Conservation (phyloP, 805 yeast species). For the Torulaspora franciscae region DNA sequence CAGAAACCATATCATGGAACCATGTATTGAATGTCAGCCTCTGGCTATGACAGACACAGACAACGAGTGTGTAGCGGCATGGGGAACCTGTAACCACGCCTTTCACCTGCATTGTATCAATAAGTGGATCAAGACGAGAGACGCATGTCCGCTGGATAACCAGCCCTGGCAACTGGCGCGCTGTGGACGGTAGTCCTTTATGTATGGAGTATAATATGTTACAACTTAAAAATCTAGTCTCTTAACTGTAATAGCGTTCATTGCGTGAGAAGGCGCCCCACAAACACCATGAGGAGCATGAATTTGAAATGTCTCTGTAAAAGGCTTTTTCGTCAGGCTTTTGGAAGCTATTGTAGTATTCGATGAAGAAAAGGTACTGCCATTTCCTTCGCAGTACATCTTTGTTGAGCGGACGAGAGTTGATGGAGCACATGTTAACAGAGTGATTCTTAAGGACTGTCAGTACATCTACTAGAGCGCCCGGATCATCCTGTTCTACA, state of each 20-base stretch:
- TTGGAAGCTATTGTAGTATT: slow-evolving; percentile 39
- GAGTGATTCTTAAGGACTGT: slow-evolving; percentile 49
- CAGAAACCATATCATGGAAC: slow-evolving; percentile 96
- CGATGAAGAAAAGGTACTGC: slow-evolving; percentile 81
- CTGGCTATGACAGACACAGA: slow-evolving; percentile 55
- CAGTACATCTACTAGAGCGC: slow-evolving; percentile 66
- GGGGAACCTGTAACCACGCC: slow-evolving; percentile 98
- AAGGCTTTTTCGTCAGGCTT: slow-evolving; percentile 34
- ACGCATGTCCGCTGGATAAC: slow-evolving; percentile 94
- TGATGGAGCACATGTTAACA: slow-evolving; percentile 64
- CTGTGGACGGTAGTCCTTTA: slow-evolving; percentile 53
- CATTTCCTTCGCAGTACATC: slow-evolving; percentile 40
- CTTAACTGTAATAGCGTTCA: slow-evolving; percentile 35
- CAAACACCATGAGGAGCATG: slow-evolving; percentile 48
- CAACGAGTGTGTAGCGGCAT: slow-evolving; percentile 87
- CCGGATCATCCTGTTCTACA: slow-evolving; percentile 61
- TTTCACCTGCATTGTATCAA: slow-evolving; percentile 96
- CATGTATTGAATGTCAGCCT: slow-evolving; percentile 95
- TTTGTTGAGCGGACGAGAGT: slow-evolving; percentile 62
- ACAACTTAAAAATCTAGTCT: slow-evolving; percentile 1
- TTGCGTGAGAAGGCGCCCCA: slow-evolving; percentile 56
- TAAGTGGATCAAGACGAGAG: slow-evolving; percentile 91
- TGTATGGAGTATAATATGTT: background rate
- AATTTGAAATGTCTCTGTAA: slow-evolving; percentile 40
- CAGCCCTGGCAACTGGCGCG: slow-evolving; percentile 79